Conservation (phyloP, 2,329 filamentous ascomycete genomes). For the Verruconis gallopava region DNA sequence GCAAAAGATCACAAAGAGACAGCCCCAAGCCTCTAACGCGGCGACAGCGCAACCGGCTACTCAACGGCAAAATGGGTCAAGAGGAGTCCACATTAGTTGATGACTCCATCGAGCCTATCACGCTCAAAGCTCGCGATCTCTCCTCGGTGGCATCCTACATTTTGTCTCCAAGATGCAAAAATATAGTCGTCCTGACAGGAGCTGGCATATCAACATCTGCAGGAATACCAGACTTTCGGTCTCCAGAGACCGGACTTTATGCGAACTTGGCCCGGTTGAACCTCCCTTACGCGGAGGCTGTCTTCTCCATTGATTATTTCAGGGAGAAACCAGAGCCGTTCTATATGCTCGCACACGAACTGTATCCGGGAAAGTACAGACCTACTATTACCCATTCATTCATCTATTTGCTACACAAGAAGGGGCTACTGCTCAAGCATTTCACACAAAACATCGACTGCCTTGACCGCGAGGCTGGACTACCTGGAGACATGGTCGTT, state of each 20-base stretch:
- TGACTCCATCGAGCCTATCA: conserved; percentile 49
- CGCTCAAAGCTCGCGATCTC: conserved; percentile 55
- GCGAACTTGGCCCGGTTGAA: conserved; percentile 78
- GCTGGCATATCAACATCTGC: conserved; percentile 72
- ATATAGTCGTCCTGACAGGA: conserved; percentile 73
- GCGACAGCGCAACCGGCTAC: conserved; percentile 15
- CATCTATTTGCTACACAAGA: conserved; percentile 66
- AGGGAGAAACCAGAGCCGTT: conserved; percentile 73
- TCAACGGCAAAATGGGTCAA: conserved; percentile 60
- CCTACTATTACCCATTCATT: conserved; percentile 89
- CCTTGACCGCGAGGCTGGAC: conserved; percentile 74
- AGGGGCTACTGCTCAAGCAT: conserved; percentile 65
- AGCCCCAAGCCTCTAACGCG: conserved; percentile 9
- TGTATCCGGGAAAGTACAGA: conserved; percentile 79
- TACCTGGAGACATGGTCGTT: conserved; percentile 68
- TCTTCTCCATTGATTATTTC: conserved; percentile 91
- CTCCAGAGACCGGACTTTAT: conserved; percentile 85
- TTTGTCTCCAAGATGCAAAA: conserved; percentile 49
- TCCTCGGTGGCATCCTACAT: conserved; percentile 71
- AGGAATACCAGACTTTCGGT: conserved; percentile 83
- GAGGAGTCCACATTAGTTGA: conserved; percentile 58
- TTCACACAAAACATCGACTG: conserved; percentile 99
- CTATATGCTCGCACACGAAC: conserved; percentile 80
- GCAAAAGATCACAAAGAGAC: neutral
- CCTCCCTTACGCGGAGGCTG: conserved; percentile 78